Percentiles rank a stretch among this genome's conserved stretches.
phyloP scores from a whole-genome alignment of 371 early-diverging fungal species.

The Zychaea mexicana region DNA sequence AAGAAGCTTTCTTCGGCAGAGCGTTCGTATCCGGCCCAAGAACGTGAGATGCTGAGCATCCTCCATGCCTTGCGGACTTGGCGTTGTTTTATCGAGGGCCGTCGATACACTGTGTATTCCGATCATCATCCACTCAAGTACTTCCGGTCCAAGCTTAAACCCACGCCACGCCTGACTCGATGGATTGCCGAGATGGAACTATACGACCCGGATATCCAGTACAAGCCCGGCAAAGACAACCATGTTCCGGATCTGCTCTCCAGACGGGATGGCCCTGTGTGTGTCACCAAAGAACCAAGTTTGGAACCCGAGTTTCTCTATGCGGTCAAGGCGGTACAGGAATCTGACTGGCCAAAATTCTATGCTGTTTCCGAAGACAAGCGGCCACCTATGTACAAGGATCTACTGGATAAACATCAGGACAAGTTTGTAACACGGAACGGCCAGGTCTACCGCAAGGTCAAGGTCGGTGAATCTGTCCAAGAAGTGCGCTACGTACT shows the following conservation, averaged over 20 bases:
- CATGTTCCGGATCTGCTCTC: slow-evolving; percentile 29
- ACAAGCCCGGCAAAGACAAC: slow-evolving; percentile 32
- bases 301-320: slow-evolving; percentile 11
- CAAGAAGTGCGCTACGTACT: slow-evolving; percentile 6
- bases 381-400: neutral
- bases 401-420: neutral
- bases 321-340: neutral
- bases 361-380: neutral
- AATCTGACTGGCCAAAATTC: slow-evolving; percentile 12
- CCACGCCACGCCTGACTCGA: slow-evolving; percentile 6
- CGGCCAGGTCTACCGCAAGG: neutral
- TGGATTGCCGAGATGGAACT: slow-evolving; percentile 24
- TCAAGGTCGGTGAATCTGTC: neutral
- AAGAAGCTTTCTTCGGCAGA: slow-evolving; percentile 11
- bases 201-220: slow-evolving; percentile 22
- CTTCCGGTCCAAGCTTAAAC: slow-evolving; percentile 15
- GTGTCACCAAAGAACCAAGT: neutral
- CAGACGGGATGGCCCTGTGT: slow-evolving; percentile 2
- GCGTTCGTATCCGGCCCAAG: slow-evolving; percentile 31
- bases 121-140: slow-evolving; percentile 33
- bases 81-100: slow-evolving; percentile 33
- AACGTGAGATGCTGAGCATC: slow-evolving; percentile 42
- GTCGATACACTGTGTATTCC: slow-evolving; percentile 17
- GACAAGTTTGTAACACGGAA: slow-evolving; percentile 2
- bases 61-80: slow-evolving; percentile 31